A percentile compares a stretch with the other conserved stretches of the same genome.
phyloP scores from a whole-genome alignment of 164 flowering plant genomes.

The Umbellularia californica region DNA sequence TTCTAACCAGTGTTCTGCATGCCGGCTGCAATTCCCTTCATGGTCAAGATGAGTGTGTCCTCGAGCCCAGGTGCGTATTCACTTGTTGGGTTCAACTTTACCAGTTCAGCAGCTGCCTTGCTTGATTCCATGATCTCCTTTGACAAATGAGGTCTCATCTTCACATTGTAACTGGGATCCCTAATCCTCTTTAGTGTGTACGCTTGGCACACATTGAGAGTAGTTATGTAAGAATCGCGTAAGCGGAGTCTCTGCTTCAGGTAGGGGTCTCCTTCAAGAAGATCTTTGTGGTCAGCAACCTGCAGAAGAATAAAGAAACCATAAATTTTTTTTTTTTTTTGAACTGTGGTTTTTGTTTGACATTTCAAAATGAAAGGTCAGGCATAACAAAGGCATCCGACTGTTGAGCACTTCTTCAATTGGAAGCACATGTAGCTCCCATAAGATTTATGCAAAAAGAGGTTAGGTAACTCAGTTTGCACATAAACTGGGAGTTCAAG shows the following conservation, averaged over 20 bases:
- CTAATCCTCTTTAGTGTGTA: slow-evolving; percentile 88
- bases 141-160: slow-evolving; percentile 72
- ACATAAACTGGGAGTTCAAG: too few relatives aligned
- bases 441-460: too few relatives aligned
- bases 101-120: slow-evolving; percentile 70
- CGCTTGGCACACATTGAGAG: slow-evolving; percentile 85
- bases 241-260: slow-evolving; percentile 83
- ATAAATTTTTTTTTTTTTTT: too few relatives aligned
- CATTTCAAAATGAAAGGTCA: neutral
- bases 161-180: slow-evolving; percentile 74
- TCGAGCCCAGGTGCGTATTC: slow-evolving; percentile 98
- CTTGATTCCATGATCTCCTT: slow-evolving; percentile 60
- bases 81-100: slow-evolving; percentile 85
- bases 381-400: neutral
- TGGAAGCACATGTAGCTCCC: neutral
- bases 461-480: too few relatives aligned
- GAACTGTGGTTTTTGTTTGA: neutral
- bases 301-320: slow-evolving; percentile 17
- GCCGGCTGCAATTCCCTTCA: slow-evolving; percentile 99
- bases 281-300: slow-evolving; percentile 93
- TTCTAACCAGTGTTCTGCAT: slow-evolving; percentile 91
- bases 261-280: slow-evolving; percentile 90
- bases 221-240: slow-evolving; percentile 91
- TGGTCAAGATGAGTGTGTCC: slow-evolving; percentile 96
- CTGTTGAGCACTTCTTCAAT: neutral